Base-by-base conservation (phyloP, 106 monocot genomes). In the Phalaenopsis equestris region DNA sequence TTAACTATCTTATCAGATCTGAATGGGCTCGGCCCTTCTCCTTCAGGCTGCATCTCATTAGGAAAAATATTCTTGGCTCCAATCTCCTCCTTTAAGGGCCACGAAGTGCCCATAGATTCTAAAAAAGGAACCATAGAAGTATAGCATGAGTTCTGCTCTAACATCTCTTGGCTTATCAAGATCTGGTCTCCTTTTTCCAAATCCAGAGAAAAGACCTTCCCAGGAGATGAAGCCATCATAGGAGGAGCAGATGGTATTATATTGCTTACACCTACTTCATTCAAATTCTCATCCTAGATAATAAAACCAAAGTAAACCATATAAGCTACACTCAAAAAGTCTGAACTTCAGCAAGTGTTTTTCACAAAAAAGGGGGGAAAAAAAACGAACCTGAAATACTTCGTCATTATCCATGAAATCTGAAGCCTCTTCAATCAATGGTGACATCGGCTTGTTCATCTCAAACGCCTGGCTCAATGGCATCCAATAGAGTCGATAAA, bases 401-500 rank as follows among this genome's bases (percentile, higher is more conserved):
- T 83, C 83, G 3, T 89, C 87, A 77, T 84, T 87, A 41, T 87
- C 64, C 3, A 41, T 3, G 42, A 42, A 43, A 8, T 38, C 72
- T 19, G 74, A 21, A 43, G 74, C 43, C 47, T 87, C 89, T 57
- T 90, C 87, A 0, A 75, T 24, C 83, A 91, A 42, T 7, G 79
- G 42, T 4, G 67, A 79, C 82, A 87, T 55, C 8, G 77, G 85
- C 43, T 68, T 85, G 19, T 84, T 82, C 82, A 85, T 80, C 81
- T 89, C 85, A 67, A 77, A 80, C 39, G 78, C 85, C 4, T 47
- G 42, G 24, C 80, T 82, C 38, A 80, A 10, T 9, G 82, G 75
- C 55, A 89, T 75, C 89, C 89, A 92, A 36, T 84, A 85, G 72
- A 92, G 84, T 43, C 79, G 57, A 61, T 89, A 92, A 23, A 86